Percentiles rank a stretch among this genome's conserved stretches.
Evolutionary conservation across 2,329 filamentous ascomycete species (phyloP).

Genomic region (Mycosphaerella sp.): DNA sequence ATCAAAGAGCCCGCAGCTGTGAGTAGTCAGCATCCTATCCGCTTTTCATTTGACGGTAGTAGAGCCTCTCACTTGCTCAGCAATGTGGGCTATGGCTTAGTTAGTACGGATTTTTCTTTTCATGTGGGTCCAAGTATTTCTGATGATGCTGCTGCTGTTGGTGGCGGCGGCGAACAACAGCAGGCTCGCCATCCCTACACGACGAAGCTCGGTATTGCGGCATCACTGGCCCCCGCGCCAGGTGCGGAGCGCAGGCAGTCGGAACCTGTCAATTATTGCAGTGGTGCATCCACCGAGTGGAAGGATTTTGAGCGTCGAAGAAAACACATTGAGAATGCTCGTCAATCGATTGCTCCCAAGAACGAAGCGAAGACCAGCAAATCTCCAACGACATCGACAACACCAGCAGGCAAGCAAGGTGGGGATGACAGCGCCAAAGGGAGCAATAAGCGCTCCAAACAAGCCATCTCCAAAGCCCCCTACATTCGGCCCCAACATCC

Average conservation of each 20-base stretch:
- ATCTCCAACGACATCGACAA: conserved; percentile 5
- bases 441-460: conserved; percentile 14
- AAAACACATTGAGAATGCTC: conserved; percentile 30
- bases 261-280: conserved; percentile 18
- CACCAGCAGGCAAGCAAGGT: neutral
- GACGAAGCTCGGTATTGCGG: neutral
- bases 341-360: conserved; percentile 26
- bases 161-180: conserved; percentile 14
- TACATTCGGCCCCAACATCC: conserved; percentile 61
- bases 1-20: conserved; percentile 17
- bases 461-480: conserved; percentile 45
- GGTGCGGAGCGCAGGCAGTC: conserved; percentile 25
- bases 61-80: conserved; percentile 21
- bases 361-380: conserved; percentile 17
- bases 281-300: conserved; percentile 14
- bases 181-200: conserved; percentile 11
- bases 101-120: conserved; percentile 23
- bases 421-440: neutral
- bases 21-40: conserved; percentile 24
- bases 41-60: conserved; percentile 18
- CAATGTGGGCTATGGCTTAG: conserved; percentile 26
- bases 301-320: conserved; percentile 27
- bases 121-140: conserved; percentile 22
- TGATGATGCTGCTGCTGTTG: conserved; percentile 13
- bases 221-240: conserved; percentile 11